phyloP scores from a whole-genome alignment of 2,329 filamentous ascomycete species.

The Verticillium alfalfae region DNA sequence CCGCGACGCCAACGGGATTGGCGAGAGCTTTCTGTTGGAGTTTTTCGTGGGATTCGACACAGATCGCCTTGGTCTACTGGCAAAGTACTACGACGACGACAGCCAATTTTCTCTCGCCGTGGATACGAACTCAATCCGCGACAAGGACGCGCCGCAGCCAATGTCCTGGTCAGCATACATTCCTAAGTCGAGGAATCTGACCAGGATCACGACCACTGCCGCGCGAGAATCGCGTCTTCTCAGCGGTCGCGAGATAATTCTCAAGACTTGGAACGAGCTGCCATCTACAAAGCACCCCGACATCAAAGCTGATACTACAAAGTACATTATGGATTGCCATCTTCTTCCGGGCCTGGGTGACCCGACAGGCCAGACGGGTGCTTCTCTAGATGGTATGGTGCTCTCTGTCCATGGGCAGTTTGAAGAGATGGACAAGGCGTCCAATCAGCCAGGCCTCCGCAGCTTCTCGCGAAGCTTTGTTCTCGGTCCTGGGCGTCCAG shows the following conservation, averaged over 20 bases:
- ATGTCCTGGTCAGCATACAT: constrained; percentile 71
- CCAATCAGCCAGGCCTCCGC: constrained; percentile 55
- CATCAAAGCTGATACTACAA: constrained; percentile 58
- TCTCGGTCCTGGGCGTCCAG: constrained; percentile 66
- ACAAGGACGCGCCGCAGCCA: constrained; percentile 30
- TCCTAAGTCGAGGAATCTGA: constrained; percentile 72
- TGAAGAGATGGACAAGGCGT: constrained; percentile 60
- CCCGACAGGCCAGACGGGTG: constrained; percentile 57
- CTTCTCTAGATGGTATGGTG: constrained; percentile 61
- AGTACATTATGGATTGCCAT: constrained; percentile 81
- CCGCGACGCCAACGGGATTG: constrained; percentile 67
- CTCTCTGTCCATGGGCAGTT: constrained; percentile 81
- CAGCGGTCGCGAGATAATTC: constrained; percentile 59
- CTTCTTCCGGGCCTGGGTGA: constrained; percentile 67
- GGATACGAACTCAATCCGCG: constrained; percentile 54
- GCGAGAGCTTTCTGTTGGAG: constrained; percentile 67
- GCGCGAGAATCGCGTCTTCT: constrained; percentile 62
- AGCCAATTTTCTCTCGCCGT: constrained; percentile 74
- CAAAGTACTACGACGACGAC: constrained; percentile 67
- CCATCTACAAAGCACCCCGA: constrained; percentile 72
- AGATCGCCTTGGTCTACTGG: constrained; percentile 58
- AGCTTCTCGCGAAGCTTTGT: constrained; percentile 81
- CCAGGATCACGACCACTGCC: constrained; percentile 56
- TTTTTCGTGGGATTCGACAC: constrained; percentile 72
- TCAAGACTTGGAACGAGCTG: constrained; percentile 62